phyloP scores from a whole-genome alignment of 768 basidiomycete genomes.

The Leccinum broughii region DNA sequence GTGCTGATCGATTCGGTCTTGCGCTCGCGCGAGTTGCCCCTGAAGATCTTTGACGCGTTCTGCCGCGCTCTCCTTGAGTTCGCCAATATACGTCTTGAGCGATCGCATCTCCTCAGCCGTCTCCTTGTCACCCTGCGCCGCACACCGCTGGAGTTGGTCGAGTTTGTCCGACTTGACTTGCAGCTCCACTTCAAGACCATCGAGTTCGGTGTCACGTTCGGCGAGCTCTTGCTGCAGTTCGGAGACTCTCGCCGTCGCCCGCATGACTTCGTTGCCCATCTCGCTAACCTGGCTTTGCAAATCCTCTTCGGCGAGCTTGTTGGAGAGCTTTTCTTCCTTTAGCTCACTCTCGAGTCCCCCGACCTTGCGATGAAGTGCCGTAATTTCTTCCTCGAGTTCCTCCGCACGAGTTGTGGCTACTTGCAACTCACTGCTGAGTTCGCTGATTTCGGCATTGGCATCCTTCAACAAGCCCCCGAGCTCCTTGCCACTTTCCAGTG shows the following conservation, averaged over 20 bases:
- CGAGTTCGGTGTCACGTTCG: slow-evolving; percentile 35
- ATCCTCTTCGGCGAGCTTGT: slow-evolving; percentile 40
- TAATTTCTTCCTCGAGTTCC: slow-evolving; percentile 63
- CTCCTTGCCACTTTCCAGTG: slow-evolving; percentile 64
- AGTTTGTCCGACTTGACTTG: slow-evolving; percentile 33
- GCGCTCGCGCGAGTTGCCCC: slow-evolving; percentile 47
- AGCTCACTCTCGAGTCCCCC: slow-evolving; percentile 59
- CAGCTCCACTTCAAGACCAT: slow-evolving; percentile 45
- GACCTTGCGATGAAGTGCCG: slow-evolving; percentile 49
- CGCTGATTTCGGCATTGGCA: slow-evolving; percentile 60
- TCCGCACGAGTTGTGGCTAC: slow-evolving; percentile 52
- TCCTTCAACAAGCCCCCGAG: slow-evolving; percentile 66
- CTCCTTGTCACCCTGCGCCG: slow-evolving; percentile 28
- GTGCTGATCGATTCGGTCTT: slow-evolving; percentile 46
- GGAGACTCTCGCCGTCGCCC: slow-evolving; percentile 34
- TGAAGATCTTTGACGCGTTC: slow-evolving; percentile 60
- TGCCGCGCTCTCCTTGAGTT: slow-evolving; percentile 58
- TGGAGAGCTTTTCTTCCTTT: slow-evolving; percentile 49
- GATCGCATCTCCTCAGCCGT: slow-evolving; percentile 36
- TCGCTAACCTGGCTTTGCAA: slow-evolving; percentile 36
- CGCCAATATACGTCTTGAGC: slow-evolving; percentile 51
- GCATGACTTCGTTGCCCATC: slow-evolving; percentile 33
- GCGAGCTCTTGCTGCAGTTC: slow-evolving; percentile 49
- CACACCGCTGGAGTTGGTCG: slow-evolving; percentile 22
- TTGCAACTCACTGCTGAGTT: slow-evolving; percentile 57